Evolutionary conservation across 1,139 yeast genomes (phyloP), one percentile per base, ranked within the genome.

Genomic region (Candida buenavistaensis): DNA sequence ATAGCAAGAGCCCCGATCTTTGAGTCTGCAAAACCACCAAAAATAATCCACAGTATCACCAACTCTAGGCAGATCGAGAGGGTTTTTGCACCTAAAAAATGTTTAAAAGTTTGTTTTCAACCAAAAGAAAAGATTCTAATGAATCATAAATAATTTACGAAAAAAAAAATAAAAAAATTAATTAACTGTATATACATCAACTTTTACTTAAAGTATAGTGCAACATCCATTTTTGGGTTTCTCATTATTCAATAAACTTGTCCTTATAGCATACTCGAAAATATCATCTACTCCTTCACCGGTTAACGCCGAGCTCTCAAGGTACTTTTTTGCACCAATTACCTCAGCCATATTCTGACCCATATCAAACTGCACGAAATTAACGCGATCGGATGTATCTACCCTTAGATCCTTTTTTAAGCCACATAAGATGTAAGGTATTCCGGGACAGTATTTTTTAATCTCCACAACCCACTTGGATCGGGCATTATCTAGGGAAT

Each of bases 201-300:
- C 15, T 17, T 12, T 11, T 20, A 14, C 16, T 42, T 47, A 64
- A 39, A 63, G 42, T 30, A 68, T 60, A 2, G 54, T 47, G 47
- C 75, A 69, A 43, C 75, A 69, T 4, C 59, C 45, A 37, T 40
- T 50, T 32, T 47, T 47, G 4, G 57, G 50, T 38, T 58, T 59
- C 20, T 60, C 64, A 25, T 52, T 53, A 26, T 58, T 59, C 34
- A 69, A 51, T 40, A 84, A 63, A 54, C 89, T 82, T 2, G 81
- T 74, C 48, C 94, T 69, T 1, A 88, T 80, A 8, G 92, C 92
- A 39, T 71, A 70, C 56, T 83, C 94, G 55, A 84, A 82, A 5
- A 83, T 85, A 52, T 82, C 88, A 55, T 83, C 92, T 13, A 83
- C 92, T 5, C 88, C 89, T 53, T 82, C 89, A 4, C 92, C 92